Evolutionary conservation across 2,329 filamentous ascomycete genomes (phyloP).

Genomic region (Stagonosporopsis rhizophila): DNA sequence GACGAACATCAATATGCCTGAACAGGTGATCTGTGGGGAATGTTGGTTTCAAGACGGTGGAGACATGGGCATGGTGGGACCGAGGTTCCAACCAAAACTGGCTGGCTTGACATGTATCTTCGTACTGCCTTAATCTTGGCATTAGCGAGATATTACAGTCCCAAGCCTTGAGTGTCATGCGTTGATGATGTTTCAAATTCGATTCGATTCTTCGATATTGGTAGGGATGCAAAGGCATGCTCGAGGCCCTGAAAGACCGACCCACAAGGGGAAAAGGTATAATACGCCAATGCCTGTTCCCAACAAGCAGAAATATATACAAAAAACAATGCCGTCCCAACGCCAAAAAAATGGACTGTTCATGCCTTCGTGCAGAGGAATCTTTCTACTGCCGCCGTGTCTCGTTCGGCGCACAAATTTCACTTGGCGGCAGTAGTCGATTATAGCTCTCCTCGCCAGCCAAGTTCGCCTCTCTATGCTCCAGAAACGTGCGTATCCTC

Average conservation of each 20-base stretch:
- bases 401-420: constrained; percentile 56
- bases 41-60: constrained; percentile 6
- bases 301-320: neutral
- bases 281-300: neutral
- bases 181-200: neutral
- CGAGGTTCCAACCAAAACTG: neutral
- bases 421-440: constrained; percentile 54
- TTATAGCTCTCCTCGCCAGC: constrained; percentile 55
- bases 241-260: constrained; percentile 17
- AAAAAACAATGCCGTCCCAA: constrained; percentile 1
- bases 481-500: constrained; percentile 79
- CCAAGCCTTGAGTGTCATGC: neutral
- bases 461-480: constrained; percentile 54
- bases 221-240: constrained; percentile 1
- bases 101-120: neutral
- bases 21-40: constrained; percentile 17
- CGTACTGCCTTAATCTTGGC: neutral
- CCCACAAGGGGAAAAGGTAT: neutral
- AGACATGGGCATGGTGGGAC: neutral
- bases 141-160: too few relatives aligned
- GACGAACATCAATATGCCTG: constrained; percentile 15
- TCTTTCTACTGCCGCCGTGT: constrained; percentile 37
- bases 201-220: neutral
- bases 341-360: constrained; percentile 7
- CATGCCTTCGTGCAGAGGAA: neutral